Evolutionary conservation across 176 grass and related monocot species (phyloP).

Genomic region (Oryza brachyantha): DNA sequence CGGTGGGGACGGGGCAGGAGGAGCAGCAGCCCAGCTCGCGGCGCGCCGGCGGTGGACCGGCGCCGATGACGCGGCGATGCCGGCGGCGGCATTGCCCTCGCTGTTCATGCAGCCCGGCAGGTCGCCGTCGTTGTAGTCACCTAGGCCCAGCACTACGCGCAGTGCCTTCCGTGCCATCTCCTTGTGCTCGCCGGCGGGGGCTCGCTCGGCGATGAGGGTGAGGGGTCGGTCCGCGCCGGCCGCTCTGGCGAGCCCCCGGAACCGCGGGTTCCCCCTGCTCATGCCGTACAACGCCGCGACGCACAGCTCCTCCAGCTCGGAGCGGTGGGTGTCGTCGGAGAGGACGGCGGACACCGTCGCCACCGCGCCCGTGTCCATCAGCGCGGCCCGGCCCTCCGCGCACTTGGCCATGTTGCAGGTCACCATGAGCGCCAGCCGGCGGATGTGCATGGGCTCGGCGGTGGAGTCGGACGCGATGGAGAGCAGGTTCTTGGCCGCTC

Average conservation of each 20-base stretch:
- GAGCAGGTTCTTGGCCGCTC: constrained; percentile 39
- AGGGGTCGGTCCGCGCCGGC: constrained; percentile 57
- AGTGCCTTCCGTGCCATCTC: constrained; percentile 66
- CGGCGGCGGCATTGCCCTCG: constrained; percentile 10
- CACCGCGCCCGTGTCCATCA: constrained; percentile 68
- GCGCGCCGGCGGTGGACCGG: constrained; percentile 43
- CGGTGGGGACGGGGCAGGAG: neutral
- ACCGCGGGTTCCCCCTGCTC: constrained; percentile 69
- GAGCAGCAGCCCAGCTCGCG: constrained; percentile 37
- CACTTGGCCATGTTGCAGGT: constrained; percentile 60
- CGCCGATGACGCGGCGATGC: constrained; percentile 28
- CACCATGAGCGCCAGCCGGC: constrained; percentile 75
- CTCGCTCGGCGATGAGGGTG: constrained; percentile 40
- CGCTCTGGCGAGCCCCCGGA: constrained; percentile 65
- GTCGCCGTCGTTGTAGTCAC: neutral
- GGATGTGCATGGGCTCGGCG: constrained; percentile 21
- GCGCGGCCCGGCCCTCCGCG: constrained; percentile 53
- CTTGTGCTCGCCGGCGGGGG: constrained; percentile 25
- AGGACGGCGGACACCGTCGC: constrained; percentile 43
- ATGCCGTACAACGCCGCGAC: constrained; percentile 66
- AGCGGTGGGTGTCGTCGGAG: neutral
- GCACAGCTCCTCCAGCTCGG: constrained; percentile 50
- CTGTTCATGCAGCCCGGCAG: neutral
- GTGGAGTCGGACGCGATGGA: constrained; percentile 25
- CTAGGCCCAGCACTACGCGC: constrained; percentile 30